Percentiles rank a stretch among this genome's conserved stretches.
phyloP scores from a whole-genome alignment of 306 rosid genomes.

The Senna siamea region DNA sequence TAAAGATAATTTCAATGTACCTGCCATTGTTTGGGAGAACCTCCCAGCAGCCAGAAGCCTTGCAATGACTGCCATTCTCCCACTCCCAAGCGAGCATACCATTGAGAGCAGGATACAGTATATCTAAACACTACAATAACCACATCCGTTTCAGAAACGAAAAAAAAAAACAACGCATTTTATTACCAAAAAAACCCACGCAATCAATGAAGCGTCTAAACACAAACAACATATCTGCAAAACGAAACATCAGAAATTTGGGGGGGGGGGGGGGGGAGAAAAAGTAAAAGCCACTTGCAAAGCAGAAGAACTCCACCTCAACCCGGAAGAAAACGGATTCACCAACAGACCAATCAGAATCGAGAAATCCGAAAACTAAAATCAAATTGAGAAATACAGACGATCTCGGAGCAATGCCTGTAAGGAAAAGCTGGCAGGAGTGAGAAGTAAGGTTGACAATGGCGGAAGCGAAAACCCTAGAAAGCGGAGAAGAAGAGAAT shows the following conservation, averaged over 20 bases:
- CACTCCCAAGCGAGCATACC: conserved; percentile 73
- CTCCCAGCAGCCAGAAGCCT: conserved; percentile 72
- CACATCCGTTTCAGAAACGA: conserved; percentile 11
- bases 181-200: not conserved
- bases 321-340: conserved; percentile 6
- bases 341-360: conserved; percentile 10
- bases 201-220: not conserved
- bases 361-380: conserved; percentile 25
- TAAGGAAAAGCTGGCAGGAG: not conserved
- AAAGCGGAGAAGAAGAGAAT: conserved; percentile 29
- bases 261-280: too few relatives aligned
- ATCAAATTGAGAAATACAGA: conserved; percentile 4
- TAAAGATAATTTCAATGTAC: conserved; percentile 40
- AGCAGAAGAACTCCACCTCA: conserved; percentile 29
- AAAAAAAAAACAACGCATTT: not conserved
- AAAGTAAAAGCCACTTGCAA: not conserved
- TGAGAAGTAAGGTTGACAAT: conserved; percentile 15
- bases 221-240: not conserved
- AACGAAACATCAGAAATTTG: not conserved
- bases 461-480: conserved; percentile 51
- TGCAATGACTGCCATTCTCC: conserved; percentile 85
- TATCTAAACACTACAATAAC: conserved; percentile 19
- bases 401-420: conserved; percentile 43
- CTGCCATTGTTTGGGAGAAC: conserved; percentile 59
- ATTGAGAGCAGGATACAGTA: conserved; percentile 34